These are phyloP conservation scores for Furcasterigmium furcatum DNA, from an alignment of 2,329 filamentous ascomycete genomes.

Conservation along the genomic window DNA sequence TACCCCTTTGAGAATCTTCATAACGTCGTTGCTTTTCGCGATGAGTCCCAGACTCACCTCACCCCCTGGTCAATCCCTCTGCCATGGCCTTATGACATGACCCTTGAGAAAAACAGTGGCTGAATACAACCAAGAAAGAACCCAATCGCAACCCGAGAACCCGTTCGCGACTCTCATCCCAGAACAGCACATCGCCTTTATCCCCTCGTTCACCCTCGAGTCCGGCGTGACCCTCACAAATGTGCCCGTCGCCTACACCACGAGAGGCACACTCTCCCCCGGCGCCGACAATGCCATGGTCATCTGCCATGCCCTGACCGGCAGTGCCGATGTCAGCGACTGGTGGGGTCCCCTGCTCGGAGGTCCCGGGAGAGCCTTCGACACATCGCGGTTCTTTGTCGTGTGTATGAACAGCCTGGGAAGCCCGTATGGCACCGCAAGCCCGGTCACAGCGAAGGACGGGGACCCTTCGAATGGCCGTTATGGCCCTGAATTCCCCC, in stretches of 20 bases:
- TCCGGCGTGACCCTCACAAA: slow-evolving; percentile 82
- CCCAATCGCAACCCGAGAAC: slow-evolving; percentile 77
- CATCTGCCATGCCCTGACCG: slow-evolving; percentile 81
- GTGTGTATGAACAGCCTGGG: slow-evolving; percentile 84
- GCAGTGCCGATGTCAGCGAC: slow-evolving; percentile 79
- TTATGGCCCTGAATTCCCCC: slow-evolving; percentile 93
- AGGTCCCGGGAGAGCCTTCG: slow-evolving; percentile 74
- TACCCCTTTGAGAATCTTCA: slow-evolving; percentile 4
- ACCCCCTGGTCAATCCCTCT: not conserved
- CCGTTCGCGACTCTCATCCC: slow-evolving; percentile 84
- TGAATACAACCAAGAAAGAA: slow-evolving; percentile 68
- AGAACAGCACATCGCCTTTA: slow-evolving; percentile 80
- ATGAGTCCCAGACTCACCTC: not conserved
- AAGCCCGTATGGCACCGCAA: slow-evolving; percentile 84
- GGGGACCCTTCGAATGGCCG: slow-evolving; percentile 69
- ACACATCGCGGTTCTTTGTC: slow-evolving; percentile 79
- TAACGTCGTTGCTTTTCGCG: not conserved
- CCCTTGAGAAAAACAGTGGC: slow-evolving; percentile 38
- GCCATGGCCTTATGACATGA: not conserved
- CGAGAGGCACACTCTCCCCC: slow-evolving; percentile 57
- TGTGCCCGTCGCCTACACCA: slow-evolving; percentile 67
- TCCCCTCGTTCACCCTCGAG: slow-evolving; percentile 89
- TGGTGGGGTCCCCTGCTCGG: slow-evolving; percentile 87
- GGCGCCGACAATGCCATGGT: slow-evolving; percentile 67
- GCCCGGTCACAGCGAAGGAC: slow-evolving; percentile 83